Evolutionary conservation across 768 basidiomycete species (phyloP), one percentile per base, ranked within the genome.

Genomic region (Filobasidium floriforme): DNA sequence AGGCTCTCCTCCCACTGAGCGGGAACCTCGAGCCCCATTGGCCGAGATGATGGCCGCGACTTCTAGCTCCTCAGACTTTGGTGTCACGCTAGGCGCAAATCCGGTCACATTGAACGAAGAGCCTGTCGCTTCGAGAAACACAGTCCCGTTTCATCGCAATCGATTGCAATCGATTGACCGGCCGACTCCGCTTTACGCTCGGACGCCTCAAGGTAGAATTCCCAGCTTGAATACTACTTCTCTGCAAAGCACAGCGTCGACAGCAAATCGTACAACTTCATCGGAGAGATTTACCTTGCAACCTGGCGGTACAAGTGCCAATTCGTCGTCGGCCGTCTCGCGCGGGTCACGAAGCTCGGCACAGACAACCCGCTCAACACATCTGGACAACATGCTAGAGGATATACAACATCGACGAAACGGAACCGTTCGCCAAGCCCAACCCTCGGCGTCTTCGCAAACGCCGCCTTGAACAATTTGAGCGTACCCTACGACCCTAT

Each of bases 371-470:
- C 46, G 46, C 46, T 49, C 55, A 22, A 24, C 19, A 26, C 29
- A 57, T 57, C 55, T 57, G 19, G 55, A 57, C 29, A 15, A 28
- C 22, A 22, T 57, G 55, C 55, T 57, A 15, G 55, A 57, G 29
- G 29, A 57, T 18, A 18, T 57, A 14, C 55, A 57, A 37, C 32
- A 37, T 37, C 32, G 32, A 37, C 32, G 32, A 9, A 37, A 37
- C 9, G 32, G 32, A 37, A 37, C 32, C 32, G 32, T 37, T 37
- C 32, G 32, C 32, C 32, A 37, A 37, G 3, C 32, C 32, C 4
- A 37, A 4, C 3, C 32, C 9, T 37, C 9, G 32, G 32, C 32
- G 32, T 37, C 32, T 4, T 37, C 32, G 9, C 32, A 37, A 9
- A 37, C 32, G 3, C 9, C 4, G 9, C 32, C 32, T 37, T 37